These are phyloP conservation scores for Cymbidium sinense DNA, from an alignment of 106 monocot species.

Conservation along the genomic window DNA sequence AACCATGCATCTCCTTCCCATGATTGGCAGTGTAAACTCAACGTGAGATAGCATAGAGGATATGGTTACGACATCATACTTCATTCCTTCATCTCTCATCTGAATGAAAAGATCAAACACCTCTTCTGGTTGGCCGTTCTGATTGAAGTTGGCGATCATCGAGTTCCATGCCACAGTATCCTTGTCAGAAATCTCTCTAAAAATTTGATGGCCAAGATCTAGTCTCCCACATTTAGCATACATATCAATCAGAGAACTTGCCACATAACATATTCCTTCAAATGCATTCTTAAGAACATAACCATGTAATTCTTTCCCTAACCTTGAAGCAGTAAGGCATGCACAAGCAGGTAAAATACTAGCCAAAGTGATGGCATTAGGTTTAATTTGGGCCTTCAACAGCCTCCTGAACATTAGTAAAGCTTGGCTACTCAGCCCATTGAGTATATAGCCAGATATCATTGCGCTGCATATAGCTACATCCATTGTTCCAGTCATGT, in stretches of 20 bases:
- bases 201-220: slow-evolving; percentile 54
- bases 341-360: slow-evolving; percentile 85
- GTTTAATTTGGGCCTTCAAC: slow-evolving; percentile 40
- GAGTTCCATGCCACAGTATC: slow-evolving; percentile 88
- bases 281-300: slow-evolving; percentile 52
- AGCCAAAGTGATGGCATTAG: slow-evolving; percentile 65
- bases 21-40: slow-evolving; percentile 49
- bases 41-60: slow-evolving; percentile 69
- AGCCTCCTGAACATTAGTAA: slow-evolving; percentile 47
- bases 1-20: slow-evolving; percentile 83
- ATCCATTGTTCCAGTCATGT: slow-evolving; percentile 34
- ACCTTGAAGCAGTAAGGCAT: slow-evolving; percentile 39
- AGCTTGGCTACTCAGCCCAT: slow-evolving; percentile 55
- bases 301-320: slow-evolving; percentile 72
- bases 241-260: slow-evolving; percentile 83
- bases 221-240: slow-evolving; percentile 83
- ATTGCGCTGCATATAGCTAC: slow-evolving; percentile 76
- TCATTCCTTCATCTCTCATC: slow-evolving; percentile 66
- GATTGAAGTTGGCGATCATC: slow-evolving; percentile 72
- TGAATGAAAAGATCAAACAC: slow-evolving; percentile 57
- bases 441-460: slow-evolving; percentile 86
- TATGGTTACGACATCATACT: slow-evolving; percentile 59
- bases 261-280: slow-evolving; percentile 51
- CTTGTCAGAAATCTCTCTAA: slow-evolving; percentile 43
- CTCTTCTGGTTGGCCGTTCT: slow-evolving; percentile 67